Evolutionary conservation across 768 basidiomycete genomes (phyloP), one percentile per base, ranked within the genome.

Genomic region (Amanita rimosa): DNA sequence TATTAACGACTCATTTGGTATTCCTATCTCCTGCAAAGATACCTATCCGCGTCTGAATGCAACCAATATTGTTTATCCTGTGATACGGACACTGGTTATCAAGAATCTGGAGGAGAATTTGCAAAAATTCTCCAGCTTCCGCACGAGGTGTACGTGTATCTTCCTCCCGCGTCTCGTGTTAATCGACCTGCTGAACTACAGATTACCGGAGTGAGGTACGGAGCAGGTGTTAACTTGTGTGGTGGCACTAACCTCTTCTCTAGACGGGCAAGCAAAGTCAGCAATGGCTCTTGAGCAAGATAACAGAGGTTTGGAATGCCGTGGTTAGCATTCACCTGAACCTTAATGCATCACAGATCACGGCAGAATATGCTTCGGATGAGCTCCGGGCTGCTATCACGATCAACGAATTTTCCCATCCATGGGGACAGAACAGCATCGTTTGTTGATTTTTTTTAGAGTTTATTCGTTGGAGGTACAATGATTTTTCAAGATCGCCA

Each of bases 381-480:
- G 68, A 71, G 27, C 65, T 91, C 43, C 74, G 67, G 39, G 57
- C 73, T 40, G 55, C 62, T 13, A 86, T 95, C 56, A 73, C 74
- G 5, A 63, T 91, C 50, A 66, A 71, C 21, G 89, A 90, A 62
- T 91, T 92, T 56, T 49, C 67, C 43, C 90, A 93, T 61, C 65
- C 78, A 2, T 93, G 91, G 92, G 83, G 82, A 8, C 93, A 96
- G 71, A 83, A 85, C 63, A 75, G 76, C 45, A 79, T 89, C 52
- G 81, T 85, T 59, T 51, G 79, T 61, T 31, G 37, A 35, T 24
- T 17, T 48, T 17, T 48, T n/a, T 47, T 22, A 36, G 21, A 14
- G 16, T 38, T 47, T 37, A 38, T 17, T 52, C 55, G 29, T 38
- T 52, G 48, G 41, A 38, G 35, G 52, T 55, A 22, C 55, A 41